Evolutionary conservation across 2,329 filamentous ascomycete species (phyloP).

Genomic region (Dissoconium aciculare): DNA sequence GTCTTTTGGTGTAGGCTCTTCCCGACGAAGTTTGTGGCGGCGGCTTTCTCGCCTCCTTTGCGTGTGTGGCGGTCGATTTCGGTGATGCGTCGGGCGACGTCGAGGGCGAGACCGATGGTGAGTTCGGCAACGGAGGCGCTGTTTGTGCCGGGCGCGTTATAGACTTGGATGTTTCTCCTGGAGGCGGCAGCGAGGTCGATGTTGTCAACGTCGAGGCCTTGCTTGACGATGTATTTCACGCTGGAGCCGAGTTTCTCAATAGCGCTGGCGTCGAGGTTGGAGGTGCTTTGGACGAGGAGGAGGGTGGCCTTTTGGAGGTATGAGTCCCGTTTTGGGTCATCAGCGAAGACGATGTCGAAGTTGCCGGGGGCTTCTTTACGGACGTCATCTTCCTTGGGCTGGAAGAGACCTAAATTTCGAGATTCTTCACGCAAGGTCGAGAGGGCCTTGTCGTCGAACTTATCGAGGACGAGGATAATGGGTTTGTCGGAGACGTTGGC

Average conservation of each 20-base stretch:
- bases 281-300: constrained; percentile 17
- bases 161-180: constrained; percentile 31
- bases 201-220: constrained; percentile 34
- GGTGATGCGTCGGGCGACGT: constrained; percentile 19
- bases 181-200: constrained; percentile 33
- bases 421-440: neutral
- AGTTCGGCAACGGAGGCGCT: constrained; percentile 27
- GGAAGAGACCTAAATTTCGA: neutral
- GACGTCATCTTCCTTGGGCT: neutral
- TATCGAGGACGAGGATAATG: neutral
- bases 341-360: constrained; percentile 12
- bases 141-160: constrained; percentile 33
- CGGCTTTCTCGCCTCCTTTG: constrained; percentile 14
- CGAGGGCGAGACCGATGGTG: constrained; percentile 20
- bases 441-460: neutral
- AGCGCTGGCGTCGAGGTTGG: constrained; percentile 12
- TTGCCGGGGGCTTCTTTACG: constrained; percentile 1
- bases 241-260: constrained; percentile 16
- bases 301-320: constrained; percentile 15
- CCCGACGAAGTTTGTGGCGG: constrained; percentile 16
- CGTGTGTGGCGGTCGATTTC: constrained; percentile 19
- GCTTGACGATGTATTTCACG: constrained; percentile 32
- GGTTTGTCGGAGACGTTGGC: neutral
- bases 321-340: constrained; percentile 7
- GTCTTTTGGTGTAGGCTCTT: constrained; percentile 22